Percentiles rank a stretch among this genome's conserved stretches.
phyloP scores from a whole-genome alignment of 1,284 basidiomycete species.

The Pascua guehoae region DNA sequence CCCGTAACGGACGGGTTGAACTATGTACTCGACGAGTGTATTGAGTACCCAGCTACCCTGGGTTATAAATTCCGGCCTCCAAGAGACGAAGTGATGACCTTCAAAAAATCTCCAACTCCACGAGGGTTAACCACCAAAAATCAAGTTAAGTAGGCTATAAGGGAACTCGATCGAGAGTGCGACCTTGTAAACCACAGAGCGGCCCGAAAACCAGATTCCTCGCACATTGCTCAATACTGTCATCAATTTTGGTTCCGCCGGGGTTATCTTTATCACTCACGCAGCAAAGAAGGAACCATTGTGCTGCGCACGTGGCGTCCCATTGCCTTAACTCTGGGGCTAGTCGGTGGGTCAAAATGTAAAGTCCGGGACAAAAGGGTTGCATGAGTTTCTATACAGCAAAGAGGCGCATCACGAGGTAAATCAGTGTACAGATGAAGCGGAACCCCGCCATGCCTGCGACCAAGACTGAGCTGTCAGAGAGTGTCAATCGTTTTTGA shows the following conservation, averaged over 20 bases:
- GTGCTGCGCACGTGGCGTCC: too few relatives aligned
- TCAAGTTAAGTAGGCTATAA: slow-evolving; percentile 82
- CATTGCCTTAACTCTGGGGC: too few relatives aligned
- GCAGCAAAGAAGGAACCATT: too few relatives aligned
- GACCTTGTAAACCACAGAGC: slow-evolving; percentile 71
- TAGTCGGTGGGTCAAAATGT: too few relatives aligned
- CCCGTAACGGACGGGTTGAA: too few relatives aligned
- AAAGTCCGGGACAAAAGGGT: too few relatives aligned
- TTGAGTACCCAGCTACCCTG: too few relatives aligned
- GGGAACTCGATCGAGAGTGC: slow-evolving; percentile 73
- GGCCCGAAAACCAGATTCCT: slow-evolving; percentile 80
- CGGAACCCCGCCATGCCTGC: slow-evolving; percentile 52
- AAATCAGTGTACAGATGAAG: slow-evolving; percentile 62
- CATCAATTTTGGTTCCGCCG: too few relatives aligned
- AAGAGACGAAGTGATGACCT: too few relatives aligned
- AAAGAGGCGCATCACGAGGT: slow-evolving; percentile 61
- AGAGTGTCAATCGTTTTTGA: slow-evolving; percentile 5
- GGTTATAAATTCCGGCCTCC: too few relatives aligned
- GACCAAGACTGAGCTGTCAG: slow-evolving; percentile 41
- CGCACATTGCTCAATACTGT: slow-evolving; percentile 54
- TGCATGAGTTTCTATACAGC: slow-evolving; percentile 52
- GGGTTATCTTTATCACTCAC: too few relatives aligned
- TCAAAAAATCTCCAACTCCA: slow-evolving; percentile 93
- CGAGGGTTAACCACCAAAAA: slow-evolving; percentile 90
- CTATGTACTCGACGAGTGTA: too few relatives aligned